Evolutionary conservation across 2,329 filamentous ascomycete species (phyloP).

Genomic region (Fusarium drepaniforme): DNA sequence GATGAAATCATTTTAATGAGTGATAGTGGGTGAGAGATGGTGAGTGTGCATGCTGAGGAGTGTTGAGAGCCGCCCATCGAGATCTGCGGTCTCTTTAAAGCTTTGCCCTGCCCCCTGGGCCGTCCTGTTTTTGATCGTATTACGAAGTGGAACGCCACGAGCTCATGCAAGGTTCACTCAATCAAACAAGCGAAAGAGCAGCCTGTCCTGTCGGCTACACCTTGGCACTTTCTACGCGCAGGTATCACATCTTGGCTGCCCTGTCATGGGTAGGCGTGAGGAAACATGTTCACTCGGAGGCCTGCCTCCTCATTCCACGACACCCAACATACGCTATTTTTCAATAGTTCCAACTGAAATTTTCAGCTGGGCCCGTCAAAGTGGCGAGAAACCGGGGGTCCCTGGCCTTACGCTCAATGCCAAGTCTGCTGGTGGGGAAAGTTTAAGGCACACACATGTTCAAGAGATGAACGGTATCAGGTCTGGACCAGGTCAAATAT

Average conservation of each 20-base stretch:
- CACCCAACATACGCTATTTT: background rate
- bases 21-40: background rate
- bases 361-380: background rate
- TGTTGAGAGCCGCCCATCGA: background rate
- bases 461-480: background rate
- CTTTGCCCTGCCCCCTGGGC: background rate
- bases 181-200: background rate
- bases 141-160: background rate
- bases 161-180: background rate
- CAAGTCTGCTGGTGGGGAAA: background rate
- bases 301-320: background rate
- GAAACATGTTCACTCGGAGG: background rate
- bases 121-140: background rate
- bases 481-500: background rate
- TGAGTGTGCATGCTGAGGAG: background rate
- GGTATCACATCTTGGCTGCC: background rate
- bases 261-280: background rate
- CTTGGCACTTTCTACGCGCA: background rate
- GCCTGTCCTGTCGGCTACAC: background rate
- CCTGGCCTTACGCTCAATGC: background rate
- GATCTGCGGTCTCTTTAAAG: background rate
- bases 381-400: background rate
- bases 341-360: background rate
- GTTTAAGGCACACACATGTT: no score
- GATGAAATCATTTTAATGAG: background rate